Percentiles rank a stretch among this genome's conserved stretches.
These are phyloP conservation scores for Asterella californica DNA, from an alignment of 225 moss, liverwort and hornwort genomes.

Conservation along the genomic window DNA sequence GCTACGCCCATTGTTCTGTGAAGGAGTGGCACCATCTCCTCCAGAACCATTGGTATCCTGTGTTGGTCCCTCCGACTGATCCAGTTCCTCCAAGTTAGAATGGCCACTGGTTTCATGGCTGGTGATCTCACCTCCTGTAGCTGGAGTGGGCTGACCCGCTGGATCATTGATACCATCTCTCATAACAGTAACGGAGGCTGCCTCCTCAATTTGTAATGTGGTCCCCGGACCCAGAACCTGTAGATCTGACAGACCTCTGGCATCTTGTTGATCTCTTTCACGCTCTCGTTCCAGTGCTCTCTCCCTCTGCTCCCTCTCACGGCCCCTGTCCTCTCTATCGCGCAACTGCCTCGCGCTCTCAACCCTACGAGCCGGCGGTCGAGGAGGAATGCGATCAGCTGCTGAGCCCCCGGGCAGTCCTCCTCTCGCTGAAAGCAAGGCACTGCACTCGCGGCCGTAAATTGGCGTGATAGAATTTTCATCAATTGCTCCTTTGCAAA, in stretches of 20 bases:
- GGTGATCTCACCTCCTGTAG: constrained; percentile 19
- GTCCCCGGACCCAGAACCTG: constrained; percentile 22
- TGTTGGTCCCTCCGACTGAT: constrained; percentile 10
- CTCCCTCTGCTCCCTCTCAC: constrained; percentile 52
- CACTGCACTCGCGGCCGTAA: constrained; percentile 64
- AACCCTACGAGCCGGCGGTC: constrained; percentile 59
- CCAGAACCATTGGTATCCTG: constrained; percentile 15
- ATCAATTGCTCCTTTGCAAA: constrained; percentile 74
- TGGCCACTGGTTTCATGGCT: constrained; percentile 11
- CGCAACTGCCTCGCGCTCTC: constrained; percentile 65
- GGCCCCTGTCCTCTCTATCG: constrained; percentile 60
- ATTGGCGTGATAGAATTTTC: constrained; percentile 71
- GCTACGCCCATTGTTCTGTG: constrained; percentile 12
- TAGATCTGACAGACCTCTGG: constrained; percentile 8
- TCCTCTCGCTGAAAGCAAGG: constrained; percentile 48
- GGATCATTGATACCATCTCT: constrained; percentile 14
- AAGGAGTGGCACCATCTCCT: constrained; percentile 1
- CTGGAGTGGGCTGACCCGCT: constrained; percentile 1
- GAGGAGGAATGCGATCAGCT: constrained; percentile 55
- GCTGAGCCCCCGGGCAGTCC: constrained; percentile 46
- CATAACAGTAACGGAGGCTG: background rate
- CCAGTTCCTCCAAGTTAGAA: constrained; percentile 28
- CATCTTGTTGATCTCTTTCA: constrained; percentile 44
- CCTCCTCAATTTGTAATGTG: constrained; percentile 22
- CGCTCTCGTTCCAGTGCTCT: constrained; percentile 55